Base-by-base conservation (phyloP, 2,329 filamentous ascomycete genomes). In the Epichloe gansuensis region DNA sequence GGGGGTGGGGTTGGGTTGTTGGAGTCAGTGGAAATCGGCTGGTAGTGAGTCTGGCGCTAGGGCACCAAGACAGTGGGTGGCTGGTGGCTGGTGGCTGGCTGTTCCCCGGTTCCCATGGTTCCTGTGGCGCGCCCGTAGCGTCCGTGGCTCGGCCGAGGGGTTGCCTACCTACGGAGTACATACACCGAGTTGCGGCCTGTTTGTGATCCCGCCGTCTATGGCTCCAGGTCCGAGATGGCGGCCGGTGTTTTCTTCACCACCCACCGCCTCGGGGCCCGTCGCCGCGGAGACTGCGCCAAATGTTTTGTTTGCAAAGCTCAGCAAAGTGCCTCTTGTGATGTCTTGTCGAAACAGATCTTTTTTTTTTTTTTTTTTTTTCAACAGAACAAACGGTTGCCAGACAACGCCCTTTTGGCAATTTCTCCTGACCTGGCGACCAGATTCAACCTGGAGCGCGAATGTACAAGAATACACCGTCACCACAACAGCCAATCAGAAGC, bases 191-290 rank as follows among this genome's bases (percentile, higher is more conserved):
- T 21, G 17, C 17, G 17, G 17, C 17, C 17, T 21, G 17, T 21
- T 21, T 21, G 17, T 21, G 17, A 21, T 21, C 17, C 17, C 17
- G 17, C 17, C 17, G 17, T 8, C 3, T 51, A 52, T 44, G 41
- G 15, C 3, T 55, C 37, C 2, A 72, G 72, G 6, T 21, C 17
- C 17, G 71, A 78, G 56, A 74, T 79, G 6, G 76, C 78, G 0
- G 80, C 81, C 0, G 71, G 73, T 17, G 63, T 82, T 6, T 81
- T 83, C 64, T 85, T 85, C 61, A 66, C 72, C 5, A 74, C 75
- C 1, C 17, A 21, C 17, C 17, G 75, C 81, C 0, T 83, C 83
- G 50, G 78, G 79, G 0, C 62, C 63, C 2, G 67, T 67, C 34
- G 60, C 67, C 2, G 75, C 78, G 2, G 72, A 75, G 1, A 72